phyloP scores from a whole-genome alignment of 2,329 filamentous ascomycete genomes.

The Fusarium mundagurra region DNA sequence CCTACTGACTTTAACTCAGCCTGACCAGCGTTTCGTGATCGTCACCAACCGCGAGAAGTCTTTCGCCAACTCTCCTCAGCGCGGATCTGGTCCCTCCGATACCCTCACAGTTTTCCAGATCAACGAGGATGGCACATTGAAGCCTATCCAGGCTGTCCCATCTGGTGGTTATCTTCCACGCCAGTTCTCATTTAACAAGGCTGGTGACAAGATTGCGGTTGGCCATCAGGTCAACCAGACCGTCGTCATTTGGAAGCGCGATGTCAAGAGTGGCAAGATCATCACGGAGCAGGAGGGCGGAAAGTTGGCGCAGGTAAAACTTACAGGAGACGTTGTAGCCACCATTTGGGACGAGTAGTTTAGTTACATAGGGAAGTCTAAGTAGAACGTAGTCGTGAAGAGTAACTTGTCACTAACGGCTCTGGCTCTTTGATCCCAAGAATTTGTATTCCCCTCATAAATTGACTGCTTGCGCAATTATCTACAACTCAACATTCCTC shows the following conservation, averaged over 20 bases:
- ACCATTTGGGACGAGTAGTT: conserved; percentile 41
- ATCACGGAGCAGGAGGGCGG: conserved; percentile 32
- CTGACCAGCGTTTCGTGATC: conserved; percentile 33
- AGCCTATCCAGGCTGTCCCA: conserved; percentile 32
- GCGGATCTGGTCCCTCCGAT: conserved; percentile 28
- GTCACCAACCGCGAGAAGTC: conserved; percentile 40
- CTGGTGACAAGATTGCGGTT: conserved; percentile 38
- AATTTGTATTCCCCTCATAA: no score
- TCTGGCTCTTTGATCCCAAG: no score
- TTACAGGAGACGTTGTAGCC: conserved; percentile 27
- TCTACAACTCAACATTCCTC: no score
- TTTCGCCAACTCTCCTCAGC: conserved; percentile 29
- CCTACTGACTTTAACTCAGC: conserved; percentile 1
- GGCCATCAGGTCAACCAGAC: conserved; percentile 39
- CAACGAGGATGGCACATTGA: conserved; percentile 26
- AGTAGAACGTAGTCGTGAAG: no score
- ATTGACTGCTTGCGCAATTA: no score
- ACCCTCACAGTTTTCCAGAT: conserved; percentile 38
- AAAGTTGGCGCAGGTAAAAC: conserved; percentile 32
- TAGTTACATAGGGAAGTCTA: no score
- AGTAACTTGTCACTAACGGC: no score
- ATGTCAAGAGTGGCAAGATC: conserved; percentile 35
- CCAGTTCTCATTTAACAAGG: conserved; percentile 40
- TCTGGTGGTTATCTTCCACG: conserved; percentile 37
- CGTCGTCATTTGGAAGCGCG: conserved; percentile 39